phyloP scores from a whole-genome alignment of 2,329 filamentous ascomycete genomes.

The Gnomoniopsis sp. region DNA sequence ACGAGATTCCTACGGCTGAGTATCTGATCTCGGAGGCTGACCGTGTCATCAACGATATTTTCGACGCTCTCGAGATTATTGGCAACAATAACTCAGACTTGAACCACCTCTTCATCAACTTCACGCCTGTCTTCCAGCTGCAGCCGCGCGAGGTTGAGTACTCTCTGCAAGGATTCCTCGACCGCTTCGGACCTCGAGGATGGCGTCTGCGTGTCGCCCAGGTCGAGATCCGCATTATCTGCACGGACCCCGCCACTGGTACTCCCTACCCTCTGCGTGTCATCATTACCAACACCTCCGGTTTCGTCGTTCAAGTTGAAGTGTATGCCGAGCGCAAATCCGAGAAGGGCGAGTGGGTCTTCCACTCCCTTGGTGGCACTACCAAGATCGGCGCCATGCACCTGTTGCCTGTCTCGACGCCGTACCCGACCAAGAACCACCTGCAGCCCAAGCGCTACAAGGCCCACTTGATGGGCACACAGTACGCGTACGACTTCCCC shows the following conservation, averaged over 20 bases:
- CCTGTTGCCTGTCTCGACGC: slow-evolving; percentile 81
- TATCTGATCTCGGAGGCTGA: slow-evolving; percentile 98
- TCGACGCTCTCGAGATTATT: slow-evolving; percentile 96
- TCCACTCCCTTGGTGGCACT: slow-evolving; percentile 94
- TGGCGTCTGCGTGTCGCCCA: slow-evolving; percentile 97
- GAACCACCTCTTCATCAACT: slow-evolving; percentile 99
- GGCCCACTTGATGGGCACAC: slow-evolving; percentile 97
- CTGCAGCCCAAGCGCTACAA: slow-evolving; percentile 99
- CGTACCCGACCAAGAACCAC: slow-evolving; percentile 98
- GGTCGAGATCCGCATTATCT: slow-evolving; percentile 97
- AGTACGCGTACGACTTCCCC: slow-evolving; percentile 99
- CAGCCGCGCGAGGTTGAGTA: slow-evolving; percentile 87
- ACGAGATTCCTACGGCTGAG: slow-evolving; percentile 97
- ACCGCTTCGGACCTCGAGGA: slow-evolving; percentile 89
- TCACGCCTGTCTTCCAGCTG: slow-evolving; percentile 93
- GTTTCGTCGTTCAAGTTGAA: slow-evolving; percentile 96
- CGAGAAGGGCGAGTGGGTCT: slow-evolving; percentile 96
- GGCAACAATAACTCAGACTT: slow-evolving; percentile 99
- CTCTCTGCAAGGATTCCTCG: slow-evolving; percentile 90
- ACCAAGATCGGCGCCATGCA: slow-evolving; percentile 96
- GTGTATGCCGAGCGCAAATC: slow-evolving; percentile 97
- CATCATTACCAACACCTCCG: slow-evolving; percentile 96
- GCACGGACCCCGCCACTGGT: slow-evolving; percentile 83
- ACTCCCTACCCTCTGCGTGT: slow-evolving; percentile 89
- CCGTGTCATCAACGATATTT: slow-evolving; percentile 93